Base-by-base conservation (phyloP, 192 early-diverging fungal species). In the Bifiguratus adelaidae region DNA sequence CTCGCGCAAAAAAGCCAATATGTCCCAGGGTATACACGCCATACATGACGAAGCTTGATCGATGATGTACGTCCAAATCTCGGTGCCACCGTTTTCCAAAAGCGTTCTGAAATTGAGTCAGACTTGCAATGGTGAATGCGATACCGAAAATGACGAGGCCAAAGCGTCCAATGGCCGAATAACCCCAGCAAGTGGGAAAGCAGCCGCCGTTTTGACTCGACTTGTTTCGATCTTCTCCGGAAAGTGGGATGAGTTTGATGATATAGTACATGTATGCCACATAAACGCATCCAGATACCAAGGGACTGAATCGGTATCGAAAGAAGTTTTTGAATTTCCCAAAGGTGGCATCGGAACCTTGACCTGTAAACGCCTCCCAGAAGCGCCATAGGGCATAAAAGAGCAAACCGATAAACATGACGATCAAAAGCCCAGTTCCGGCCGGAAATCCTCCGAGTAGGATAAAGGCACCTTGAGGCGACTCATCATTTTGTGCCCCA, bases 331-430 rank as follows among this genome's bases (percentile, higher is more conserved):
- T 53, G 28, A 38, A 43, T 40, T 40, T 11, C 20, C 53, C 33
- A 25, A 55, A 52, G 12, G 50, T 56, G 11, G 52, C 50, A 50
- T 72, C 70, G 4, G 47, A 45, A 12, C 70, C 65, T 57, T 68
- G 70, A 9, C 55, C 65, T 11, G 57, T 54, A 23, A 26, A 23
- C 22, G 45, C 57, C 51, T 72, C 70, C 65, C 70, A 72, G 37
- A 71, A 67, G 18, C 69, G 52, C 69, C 69, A 71, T 9, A 68
- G 42, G 22, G 63, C 28, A 34, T 71, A 71, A 48, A 58, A 67
- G 30, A 57, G 55, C 1, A 71, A 38, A 41, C 68, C 59, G 5
- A 67, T 47, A 16, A 67, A 55, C 55, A 68, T 47, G 21, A 61
- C 41, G 28, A 65, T 25, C 21, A 72, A 50, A 4, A 65, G 8